Conservation (phyloP, 2,329 filamentous ascomycete genomes). For the Aspergillus fumigatiaffinis region DNA sequence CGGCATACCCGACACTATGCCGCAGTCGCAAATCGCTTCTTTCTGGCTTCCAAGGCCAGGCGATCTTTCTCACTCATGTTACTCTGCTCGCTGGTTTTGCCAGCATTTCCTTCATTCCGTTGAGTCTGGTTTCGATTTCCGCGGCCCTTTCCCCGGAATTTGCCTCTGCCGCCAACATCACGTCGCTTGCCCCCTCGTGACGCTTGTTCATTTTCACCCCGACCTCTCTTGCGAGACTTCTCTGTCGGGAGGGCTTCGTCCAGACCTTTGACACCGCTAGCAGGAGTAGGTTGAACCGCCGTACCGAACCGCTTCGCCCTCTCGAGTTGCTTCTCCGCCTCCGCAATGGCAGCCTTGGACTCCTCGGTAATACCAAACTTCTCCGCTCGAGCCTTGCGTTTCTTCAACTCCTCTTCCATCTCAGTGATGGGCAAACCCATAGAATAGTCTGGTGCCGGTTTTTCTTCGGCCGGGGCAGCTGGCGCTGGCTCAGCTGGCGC, state of each 20-base stretch:
- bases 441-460: slow-evolving; percentile 38
- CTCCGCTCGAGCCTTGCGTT: slow-evolving; percentile 47
- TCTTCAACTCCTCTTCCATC: slow-evolving; percentile 44
- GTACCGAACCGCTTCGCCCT: slow-evolving; percentile 47
- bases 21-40: slow-evolving; percentile 43
- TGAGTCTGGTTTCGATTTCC: slow-evolving; percentile 21
- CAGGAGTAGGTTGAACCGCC: slow-evolving; percentile 16
- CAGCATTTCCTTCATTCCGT: slow-evolving; percentile 13
- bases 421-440: slow-evolving; percentile 42
- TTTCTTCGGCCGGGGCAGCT: slow-evolving; percentile 22
- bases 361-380: slow-evolving; percentile 47
- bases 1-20: slow-evolving; percentile 17
- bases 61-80: slow-evolving; percentile 40
- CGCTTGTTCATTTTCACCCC: slow-evolving; percentile 33
- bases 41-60: slow-evolving; percentile 44
- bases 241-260: slow-evolving; percentile 45
- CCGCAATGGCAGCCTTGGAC: slow-evolving; percentile 33
- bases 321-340: slow-evolving; percentile 43
- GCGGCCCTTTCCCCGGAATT: slow-evolving; percentile 22
- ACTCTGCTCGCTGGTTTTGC: slow-evolving; percentile 14
- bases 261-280: slow-evolving; percentile 36
- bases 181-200: slow-evolving; percentile 42
- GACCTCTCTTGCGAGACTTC: slow-evolving; percentile 38
- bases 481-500: slow-evolving; percentile 16
- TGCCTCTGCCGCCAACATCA: slow-evolving; percentile 32